A percentile compares a stretch with the other conserved stretches of the same genome.
Evolutionary conservation across 495 filamentous ascomycete genomes (phyloP).

Genomic region (Penicillium argentinense): DNA sequence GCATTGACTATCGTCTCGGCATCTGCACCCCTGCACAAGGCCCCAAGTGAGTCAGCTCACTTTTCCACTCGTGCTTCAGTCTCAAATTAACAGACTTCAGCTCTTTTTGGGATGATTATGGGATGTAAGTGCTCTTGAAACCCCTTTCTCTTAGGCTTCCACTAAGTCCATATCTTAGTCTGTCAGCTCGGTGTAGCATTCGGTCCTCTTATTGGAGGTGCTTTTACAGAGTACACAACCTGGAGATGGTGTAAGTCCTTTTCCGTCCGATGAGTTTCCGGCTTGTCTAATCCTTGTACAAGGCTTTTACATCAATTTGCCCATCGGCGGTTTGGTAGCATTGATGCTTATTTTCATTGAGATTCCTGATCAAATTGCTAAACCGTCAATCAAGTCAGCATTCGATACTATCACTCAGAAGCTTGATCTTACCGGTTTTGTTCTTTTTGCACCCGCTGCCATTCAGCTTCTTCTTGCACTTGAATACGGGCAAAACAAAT

Average conservation of each 20-base stretch:
- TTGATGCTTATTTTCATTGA: slow-evolving; percentile 46
- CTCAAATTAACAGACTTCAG: slow-evolving; percentile 18
- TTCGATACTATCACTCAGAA: slow-evolving; percentile 28
- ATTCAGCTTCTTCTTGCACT: slow-evolving; percentile 54
- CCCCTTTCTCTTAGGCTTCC: not conserved
- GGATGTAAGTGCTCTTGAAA: slow-evolving; percentile 30
- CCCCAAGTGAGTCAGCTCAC: slow-evolving; percentile 28
- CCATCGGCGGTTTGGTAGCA: slow-evolving; percentile 52
- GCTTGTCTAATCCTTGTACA: slow-evolving; percentile 1
- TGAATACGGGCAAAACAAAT: slow-evolving; percentile 39
- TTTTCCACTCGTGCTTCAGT: not conserved
- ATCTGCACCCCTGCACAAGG: slow-evolving; percentile 44
- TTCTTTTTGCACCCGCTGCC: slow-evolving; percentile 41
- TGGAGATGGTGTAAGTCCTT: slow-evolving; percentile 55
- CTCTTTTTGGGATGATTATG: slow-evolving; percentile 34
- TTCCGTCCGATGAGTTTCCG: slow-evolving; percentile 5
- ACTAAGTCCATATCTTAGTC: slow-evolving; percentile 17
- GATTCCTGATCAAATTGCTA: slow-evolving; percentile 45
- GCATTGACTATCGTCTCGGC: slow-evolving; percentile 50
- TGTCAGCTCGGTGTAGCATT: slow-evolving; percentile 36
- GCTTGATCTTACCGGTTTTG: slow-evolving; percentile 47
- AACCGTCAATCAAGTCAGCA: slow-evolving; percentile 36
- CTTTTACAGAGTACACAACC: slow-evolving; percentile 52
- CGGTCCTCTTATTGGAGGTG: slow-evolving; percentile 59
- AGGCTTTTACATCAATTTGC: slow-evolving; percentile 68